A percentile compares a stretch with the other conserved stretches of the same genome.
phyloP scores from a whole-genome alignment of 768 basidiomycete species.

The Tulasnella sp. region DNA sequence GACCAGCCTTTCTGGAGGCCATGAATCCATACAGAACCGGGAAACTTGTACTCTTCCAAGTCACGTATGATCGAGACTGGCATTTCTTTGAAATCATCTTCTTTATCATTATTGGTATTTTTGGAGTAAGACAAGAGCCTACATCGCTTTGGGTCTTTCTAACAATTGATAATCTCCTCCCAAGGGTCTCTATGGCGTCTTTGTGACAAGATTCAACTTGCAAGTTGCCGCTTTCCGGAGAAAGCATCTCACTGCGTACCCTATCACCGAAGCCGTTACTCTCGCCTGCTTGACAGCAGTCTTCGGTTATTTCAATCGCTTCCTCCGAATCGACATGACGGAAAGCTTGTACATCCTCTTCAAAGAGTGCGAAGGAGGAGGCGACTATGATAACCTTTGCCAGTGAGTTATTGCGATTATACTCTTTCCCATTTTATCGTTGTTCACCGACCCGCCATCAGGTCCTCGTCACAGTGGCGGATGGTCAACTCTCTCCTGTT shows the following conservation, averaged over 20 bases:
- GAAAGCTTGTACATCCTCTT: slow-evolving; percentile 94
- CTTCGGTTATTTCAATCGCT: slow-evolving; percentile 92
- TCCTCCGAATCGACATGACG: slow-evolving; percentile 96
- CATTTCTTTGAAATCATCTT: slow-evolving; percentile 99
- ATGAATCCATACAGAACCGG: slow-evolving; percentile 99
- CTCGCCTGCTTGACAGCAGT: slow-evolving; percentile 88
- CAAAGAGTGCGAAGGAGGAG: slow-evolving; percentile 92
- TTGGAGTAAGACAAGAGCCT: slow-evolving; percentile 68
- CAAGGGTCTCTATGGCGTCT: slow-evolving; percentile 95
- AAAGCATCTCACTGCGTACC: slow-evolving; percentile 82
- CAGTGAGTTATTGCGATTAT: slow-evolving; percentile 65
- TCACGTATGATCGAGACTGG: slow-evolving; percentile 97
- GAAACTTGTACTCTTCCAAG: slow-evolving; percentile 96
- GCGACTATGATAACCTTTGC: slow-evolving; percentile 90
- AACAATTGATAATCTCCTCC: background rate
- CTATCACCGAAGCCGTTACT: slow-evolving; percentile 84
- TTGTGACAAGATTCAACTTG: slow-evolving; percentile 95
- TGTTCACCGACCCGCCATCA: slow-evolving; percentile 43
- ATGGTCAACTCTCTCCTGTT: slow-evolving; percentile 92
- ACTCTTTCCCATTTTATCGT: background rate
- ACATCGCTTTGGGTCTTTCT: background rate
- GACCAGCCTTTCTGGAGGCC: slow-evolving; percentile 55
- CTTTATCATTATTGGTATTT: slow-evolving; percentile 92
- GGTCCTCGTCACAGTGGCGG: slow-evolving; percentile 88
- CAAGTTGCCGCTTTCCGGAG: slow-evolving; percentile 93